Evolutionary conservation across 169 alveolate genomes (phyloP).

Genomic region (Plasmodium inui): DNA sequence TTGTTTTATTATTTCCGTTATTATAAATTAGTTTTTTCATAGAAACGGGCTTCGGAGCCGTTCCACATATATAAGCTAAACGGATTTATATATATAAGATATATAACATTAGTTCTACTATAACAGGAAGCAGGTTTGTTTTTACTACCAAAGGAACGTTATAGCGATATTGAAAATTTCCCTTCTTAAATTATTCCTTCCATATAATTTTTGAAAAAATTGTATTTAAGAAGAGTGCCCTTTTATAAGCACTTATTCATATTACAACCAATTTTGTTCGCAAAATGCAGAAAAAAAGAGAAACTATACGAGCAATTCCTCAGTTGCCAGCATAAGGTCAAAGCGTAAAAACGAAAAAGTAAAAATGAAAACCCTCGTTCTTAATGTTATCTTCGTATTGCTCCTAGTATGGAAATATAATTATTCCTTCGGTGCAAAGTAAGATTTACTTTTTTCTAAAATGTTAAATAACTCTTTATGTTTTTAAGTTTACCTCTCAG

Average conservation of each 20-base stretch:
- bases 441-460: neutral
- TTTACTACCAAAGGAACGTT: neutral
- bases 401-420: conserved; percentile 1
- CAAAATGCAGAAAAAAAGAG: neutral
- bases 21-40: neutral
- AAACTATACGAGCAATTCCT: neutral
- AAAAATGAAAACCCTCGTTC: neutral
- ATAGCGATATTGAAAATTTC: neutral
- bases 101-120: neutral
- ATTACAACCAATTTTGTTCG: neutral
- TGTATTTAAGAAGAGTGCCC: neutral
- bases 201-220: neutral
- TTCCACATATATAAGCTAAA: neutral
- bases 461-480: neutral
- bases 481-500: neutral
- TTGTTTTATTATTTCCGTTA: neutral
- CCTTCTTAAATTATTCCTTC: neutral
- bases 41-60: neutral
- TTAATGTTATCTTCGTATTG: neutral
- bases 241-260: neutral
- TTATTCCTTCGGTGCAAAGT: neutral
- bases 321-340: neutral
- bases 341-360: neutral
- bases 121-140: neutral
- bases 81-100: neutral